A percentile compares a stretch with the other conserved stretches of the same genome.
phyloP scores from a whole-genome alignment of 495 filamentous ascomycete species.

The Margaritispora aquatica region DNA sequence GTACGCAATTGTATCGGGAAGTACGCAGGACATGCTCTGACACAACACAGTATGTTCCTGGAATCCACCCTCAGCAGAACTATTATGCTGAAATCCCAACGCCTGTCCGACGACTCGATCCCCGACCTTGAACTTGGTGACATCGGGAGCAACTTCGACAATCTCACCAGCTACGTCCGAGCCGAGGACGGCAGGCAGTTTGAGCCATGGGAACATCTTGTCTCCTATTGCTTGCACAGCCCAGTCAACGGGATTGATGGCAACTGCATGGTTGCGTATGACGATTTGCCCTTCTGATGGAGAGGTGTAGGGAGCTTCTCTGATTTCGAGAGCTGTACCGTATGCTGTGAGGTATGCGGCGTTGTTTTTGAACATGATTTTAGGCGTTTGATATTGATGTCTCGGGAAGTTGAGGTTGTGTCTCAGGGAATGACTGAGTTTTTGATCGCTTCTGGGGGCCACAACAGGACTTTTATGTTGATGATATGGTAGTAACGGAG shows the following conservation, averaged over 20 bases:
- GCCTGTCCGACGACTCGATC: constrained; percentile 1
- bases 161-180: constrained; percentile 49
- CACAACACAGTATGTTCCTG: constrained; percentile 39
- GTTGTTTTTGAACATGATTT: not conserved
- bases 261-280: constrained; percentile 4
- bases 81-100: not conserved
- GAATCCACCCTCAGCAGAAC: constrained; percentile 28
- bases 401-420: no score
- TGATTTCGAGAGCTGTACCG: not conserved
- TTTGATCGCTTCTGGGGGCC: no score
- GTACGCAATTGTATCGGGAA: constrained; percentile 42
- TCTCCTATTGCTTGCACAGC: not conserved
- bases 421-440: no score
- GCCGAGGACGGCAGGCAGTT: constrained; percentile 35
- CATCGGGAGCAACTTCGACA: constrained; percentile 36
- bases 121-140: constrained; percentile 31
- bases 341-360: not conserved
- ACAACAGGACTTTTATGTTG: no score
- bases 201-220: constrained; percentile 1
- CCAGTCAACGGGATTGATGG: constrained; percentile 8
- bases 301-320: not conserved
- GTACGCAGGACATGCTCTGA: constrained; percentile 29
- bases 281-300: not conserved
- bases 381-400: no score
- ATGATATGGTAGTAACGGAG: no score